These are phyloP conservation scores for Hirschfeldia incana DNA, from an alignment of 345 rosid genomes.

Conservation along the genomic window DNA sequence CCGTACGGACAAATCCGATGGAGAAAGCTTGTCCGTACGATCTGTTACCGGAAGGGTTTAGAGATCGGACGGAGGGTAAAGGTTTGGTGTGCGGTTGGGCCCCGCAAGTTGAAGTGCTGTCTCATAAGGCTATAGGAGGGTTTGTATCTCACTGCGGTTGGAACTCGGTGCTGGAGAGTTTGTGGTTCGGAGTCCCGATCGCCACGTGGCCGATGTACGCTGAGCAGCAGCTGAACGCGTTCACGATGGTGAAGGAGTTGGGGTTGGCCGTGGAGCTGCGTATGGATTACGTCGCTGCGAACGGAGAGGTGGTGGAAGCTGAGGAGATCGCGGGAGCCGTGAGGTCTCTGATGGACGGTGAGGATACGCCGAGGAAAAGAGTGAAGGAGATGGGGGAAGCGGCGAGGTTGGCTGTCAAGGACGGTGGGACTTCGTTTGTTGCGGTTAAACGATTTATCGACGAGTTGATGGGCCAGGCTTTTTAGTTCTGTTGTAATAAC, in stretches of 20 bases:
- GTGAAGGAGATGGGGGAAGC: conserved; percentile 38
- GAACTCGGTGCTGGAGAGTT: conserved; percentile 57
- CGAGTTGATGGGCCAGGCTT: conserved; percentile 21
- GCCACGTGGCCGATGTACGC: conserved; percentile 56
- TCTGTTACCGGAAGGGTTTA: conserved; percentile 44
- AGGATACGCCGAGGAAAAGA: conserved; percentile 27
- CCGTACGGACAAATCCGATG: conserved; percentile 28
- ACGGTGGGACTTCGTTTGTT: conserved; percentile 47
- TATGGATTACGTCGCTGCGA: conserved; percentile 38
- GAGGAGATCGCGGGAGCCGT: conserved; percentile 46
- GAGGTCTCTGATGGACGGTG: conserved; percentile 37
- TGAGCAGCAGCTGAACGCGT: conserved; percentile 59
- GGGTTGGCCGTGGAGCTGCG: conserved; percentile 41
- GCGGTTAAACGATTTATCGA: conserved; percentile 35
- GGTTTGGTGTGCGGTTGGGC: conserved; percentile 52
- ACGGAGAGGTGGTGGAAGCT: conserved; percentile 36
- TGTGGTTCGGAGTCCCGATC: conserved; percentile 51
- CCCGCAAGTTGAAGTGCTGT: conserved; percentile 45
- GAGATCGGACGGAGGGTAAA: conserved; percentile 27
- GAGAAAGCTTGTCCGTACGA: conserved; percentile 20
- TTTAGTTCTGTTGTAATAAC: neutral
- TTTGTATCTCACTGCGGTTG: conserved; percentile 65
- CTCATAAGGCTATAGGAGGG: conserved; percentile 46
- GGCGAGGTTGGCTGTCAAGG: conserved; percentile 32
- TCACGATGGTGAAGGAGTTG: conserved; percentile 44